Base-by-base conservation (phyloP, 495 filamentous ascomycete species). In the Tetracladium setigerum region DNA sequence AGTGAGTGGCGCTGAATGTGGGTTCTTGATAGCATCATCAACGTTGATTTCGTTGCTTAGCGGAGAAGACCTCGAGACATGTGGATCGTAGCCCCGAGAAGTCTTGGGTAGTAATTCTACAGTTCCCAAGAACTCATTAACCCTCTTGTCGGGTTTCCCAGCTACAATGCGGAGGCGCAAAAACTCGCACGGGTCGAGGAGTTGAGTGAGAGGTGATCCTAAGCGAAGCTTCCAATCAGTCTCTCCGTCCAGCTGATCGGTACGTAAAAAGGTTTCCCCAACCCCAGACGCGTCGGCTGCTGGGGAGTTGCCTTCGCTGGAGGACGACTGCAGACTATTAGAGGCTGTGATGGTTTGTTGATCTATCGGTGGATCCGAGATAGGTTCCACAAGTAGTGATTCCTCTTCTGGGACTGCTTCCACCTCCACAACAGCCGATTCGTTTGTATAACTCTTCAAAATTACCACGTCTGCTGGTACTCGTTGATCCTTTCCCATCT, bases 181-280 rank as follows among this genome's bases (percentile, higher is more conserved):
- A 52, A 94, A 80, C 46, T 89, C 83, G 15, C 70, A 71, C 2
- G 81, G 62, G 4, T 81, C 58, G 5, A 97, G 69, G 32, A 65
- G 68, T 55, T 99, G 94, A 0, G 89, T 89, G 11, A 95, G 61
- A 0, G 84, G 74, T 7, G 90, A 89, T 2, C 91, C 88, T 3
- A 97, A 62, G 4, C 94, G 82, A 31, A 99, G 72, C 65, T 99
- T 99, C 94, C 94, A 99, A 57, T 99, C 94, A 7, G 94, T 99
- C 66, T 99, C 94, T 47, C 94, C 94, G 55, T 99, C 94, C 9
- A 99, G 75, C 61, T 99, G 94, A 62, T 99, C 94, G 2, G 94
- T 99, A 35, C 91, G 78, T 52, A 99, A 96, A 53, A 99, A 99
- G 1, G 94, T 87, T 59, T 99, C 94, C 30, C 89, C 89, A 15